These are phyloP conservation scores for Penicillium nordicum DNA, from an alignment of 2,329 filamentous ascomycete genomes.

Conservation along the genomic window DNA sequence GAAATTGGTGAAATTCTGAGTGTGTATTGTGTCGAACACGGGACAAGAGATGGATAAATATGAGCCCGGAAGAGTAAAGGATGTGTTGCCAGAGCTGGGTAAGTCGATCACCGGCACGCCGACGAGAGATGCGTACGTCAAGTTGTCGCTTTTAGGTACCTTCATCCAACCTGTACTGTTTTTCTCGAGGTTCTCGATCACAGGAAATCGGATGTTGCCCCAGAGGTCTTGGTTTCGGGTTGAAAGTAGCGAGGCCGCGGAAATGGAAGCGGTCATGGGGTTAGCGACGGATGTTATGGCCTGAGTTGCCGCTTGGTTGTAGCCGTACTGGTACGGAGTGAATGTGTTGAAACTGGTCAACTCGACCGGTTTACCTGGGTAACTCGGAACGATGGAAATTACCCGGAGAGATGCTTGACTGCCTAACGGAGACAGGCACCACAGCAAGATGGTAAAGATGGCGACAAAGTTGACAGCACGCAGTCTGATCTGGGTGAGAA, in stretches of 20 bases:
- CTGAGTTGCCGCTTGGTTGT: not conserved
- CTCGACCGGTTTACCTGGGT: not conserved
- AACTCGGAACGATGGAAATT: not conserved
- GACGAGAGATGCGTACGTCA: not conserved
- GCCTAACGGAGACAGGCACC: not conserved
- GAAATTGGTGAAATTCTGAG: not conserved
- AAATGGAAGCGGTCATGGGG: not conserved
- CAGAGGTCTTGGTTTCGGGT: conserved; percentile 1
- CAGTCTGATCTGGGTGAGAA: not conserved
- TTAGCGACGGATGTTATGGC: not conserved
- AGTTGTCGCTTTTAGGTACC: not conserved
- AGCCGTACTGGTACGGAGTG: not conserved
- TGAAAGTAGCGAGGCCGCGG: not conserved
- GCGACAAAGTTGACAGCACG: not conserved
- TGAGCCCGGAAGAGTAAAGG: not conserved
- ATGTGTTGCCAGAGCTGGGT: not conserved
- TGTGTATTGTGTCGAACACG: not conserved
- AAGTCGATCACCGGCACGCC: not conserved
- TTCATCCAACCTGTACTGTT: not conserved
- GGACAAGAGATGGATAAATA: not conserved
- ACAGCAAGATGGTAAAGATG: not conserved
- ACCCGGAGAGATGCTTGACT: not conserved
- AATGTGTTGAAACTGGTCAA: not conserved
- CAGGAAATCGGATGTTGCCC: not conserved
- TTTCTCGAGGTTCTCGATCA: not conserved